phyloP scores from a whole-genome alignment of 139 green algal genomes.

The Nannochloris sp. region DNA sequence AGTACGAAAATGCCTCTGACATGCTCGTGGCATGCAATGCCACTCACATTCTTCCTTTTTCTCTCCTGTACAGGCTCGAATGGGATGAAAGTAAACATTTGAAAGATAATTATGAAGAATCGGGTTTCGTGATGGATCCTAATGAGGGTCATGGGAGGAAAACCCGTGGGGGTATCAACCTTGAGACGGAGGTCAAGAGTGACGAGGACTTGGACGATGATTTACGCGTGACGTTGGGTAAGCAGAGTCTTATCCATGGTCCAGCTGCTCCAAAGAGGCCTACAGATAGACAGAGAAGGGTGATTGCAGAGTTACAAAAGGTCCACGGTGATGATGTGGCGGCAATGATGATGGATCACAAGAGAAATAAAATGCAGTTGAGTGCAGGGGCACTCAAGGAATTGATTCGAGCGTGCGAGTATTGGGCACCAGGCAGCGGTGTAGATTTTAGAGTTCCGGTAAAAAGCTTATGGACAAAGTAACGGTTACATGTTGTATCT shows the following conservation, averaged over 20 bases:
- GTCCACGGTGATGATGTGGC: slow-evolving; percentile 26
- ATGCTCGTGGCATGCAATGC: neutral
- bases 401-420: slow-evolving; percentile 21
- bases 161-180: neutral
- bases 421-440: slow-evolving; percentile 14
- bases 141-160: slow-evolving; percentile 28
- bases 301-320: slow-evolving; percentile 24
- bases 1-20: slow-evolving; percentile 5
- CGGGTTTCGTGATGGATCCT: slow-evolving; percentile 17
- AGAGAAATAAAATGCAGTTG: slow-evolving; percentile 52
- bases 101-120: slow-evolving; percentile 20
- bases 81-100: slow-evolving; percentile 20
- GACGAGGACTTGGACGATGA: slow-evolving; percentile 2
- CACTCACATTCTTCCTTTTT: neutral
- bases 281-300: slow-evolving; percentile 29
- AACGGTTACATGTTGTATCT: neutral
- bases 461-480: slow-evolving; percentile 23
- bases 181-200: neutral
- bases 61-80: slow-evolving; percentile 5
- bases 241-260: slow-evolving; percentile 1
- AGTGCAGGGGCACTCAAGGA: slow-evolving; percentile 18
- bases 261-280: slow-evolving; percentile 31
- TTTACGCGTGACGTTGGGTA: neutral
- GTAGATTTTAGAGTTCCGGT: slow-evolving; percentile 31
- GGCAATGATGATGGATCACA: slow-evolving; percentile 39